Evolutionary conservation across 202 grass and related monocot species (phyloP).

Genomic region (Panicum virgatum): DNA sequence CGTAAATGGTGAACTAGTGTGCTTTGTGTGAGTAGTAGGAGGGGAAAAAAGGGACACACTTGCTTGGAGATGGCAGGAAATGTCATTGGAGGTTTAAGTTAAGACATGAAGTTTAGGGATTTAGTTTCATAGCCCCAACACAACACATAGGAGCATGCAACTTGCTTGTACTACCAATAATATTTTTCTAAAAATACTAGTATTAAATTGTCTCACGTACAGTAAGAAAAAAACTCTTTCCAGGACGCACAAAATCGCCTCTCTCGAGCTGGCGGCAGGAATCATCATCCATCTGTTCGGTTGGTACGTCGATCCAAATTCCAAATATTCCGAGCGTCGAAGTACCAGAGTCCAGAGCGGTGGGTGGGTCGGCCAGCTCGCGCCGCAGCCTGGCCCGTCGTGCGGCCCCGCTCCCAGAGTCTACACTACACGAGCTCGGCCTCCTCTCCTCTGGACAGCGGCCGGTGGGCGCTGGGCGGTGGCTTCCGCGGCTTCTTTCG

Average conservation of each 20-base stretch:
- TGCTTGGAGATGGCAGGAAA: background rate
- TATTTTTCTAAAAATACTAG: too few relatives aligned
- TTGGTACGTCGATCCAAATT: background rate
- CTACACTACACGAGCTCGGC: background rate
- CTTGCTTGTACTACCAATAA: background rate
- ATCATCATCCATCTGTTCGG: background rate
- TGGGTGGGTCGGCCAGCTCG: constrained; percentile 21
- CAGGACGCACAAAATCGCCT: background rate
- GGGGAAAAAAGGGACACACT: too few relatives aligned
- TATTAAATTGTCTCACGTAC: too few relatives aligned
- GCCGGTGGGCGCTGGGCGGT: constrained; percentile 21
- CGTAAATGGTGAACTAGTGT: too few relatives aligned
- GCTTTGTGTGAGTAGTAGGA: too few relatives aligned
- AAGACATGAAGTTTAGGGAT: too few relatives aligned
- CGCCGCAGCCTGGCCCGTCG: background rate
- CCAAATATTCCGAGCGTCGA: background rate
- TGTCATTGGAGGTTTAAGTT: too few relatives aligned
- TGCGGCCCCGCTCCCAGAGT: background rate
- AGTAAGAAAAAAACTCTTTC: too few relatives aligned
- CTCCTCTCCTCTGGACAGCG: constrained; percentile 7
- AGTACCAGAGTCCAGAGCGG: background rate
- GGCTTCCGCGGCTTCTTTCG: background rate
- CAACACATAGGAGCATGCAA: too few relatives aligned
- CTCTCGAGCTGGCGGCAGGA: background rate
- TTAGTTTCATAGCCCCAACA: too few relatives aligned